Evolutionary conservation across 495 filamentous ascomycete species (phyloP).

Genomic region (Xanthoparmelia taractica): DNA sequence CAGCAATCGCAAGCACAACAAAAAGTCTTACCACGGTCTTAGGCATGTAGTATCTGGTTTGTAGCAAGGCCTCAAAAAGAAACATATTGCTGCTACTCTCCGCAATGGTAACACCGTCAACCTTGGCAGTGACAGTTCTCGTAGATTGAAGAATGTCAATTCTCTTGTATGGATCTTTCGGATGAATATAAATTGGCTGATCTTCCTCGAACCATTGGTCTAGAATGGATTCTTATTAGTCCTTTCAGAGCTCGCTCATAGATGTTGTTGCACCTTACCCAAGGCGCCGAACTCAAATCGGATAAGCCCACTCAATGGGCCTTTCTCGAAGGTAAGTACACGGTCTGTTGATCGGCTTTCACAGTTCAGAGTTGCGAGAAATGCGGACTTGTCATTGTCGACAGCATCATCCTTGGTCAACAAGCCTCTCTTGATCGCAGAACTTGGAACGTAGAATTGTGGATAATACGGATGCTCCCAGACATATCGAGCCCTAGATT

Average conservation of each 20-base stretch:
- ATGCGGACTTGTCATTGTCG: slow-evolving; percentile 18
- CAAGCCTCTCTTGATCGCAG: slow-evolving; percentile 3
- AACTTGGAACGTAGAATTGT: slow-evolving; percentile 15
- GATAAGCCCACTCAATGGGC: slow-evolving; percentile 17
- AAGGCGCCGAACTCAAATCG: slow-evolving; percentile 20
- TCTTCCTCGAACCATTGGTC: slow-evolving; percentile 58
- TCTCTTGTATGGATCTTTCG: slow-evolving; percentile 56
- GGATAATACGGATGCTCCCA: slow-evolving; percentile 23
- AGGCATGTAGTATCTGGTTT: slow-evolving; percentile 24
- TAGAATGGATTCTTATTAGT: slow-evolving; percentile 5
- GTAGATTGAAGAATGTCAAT: slow-evolving; percentile 47
- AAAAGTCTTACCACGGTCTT: slow-evolving; percentile 20
- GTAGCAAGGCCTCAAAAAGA: slow-evolving; percentile 23
- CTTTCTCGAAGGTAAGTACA: slow-evolving; percentile 21
- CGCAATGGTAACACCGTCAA: slow-evolving; percentile 43
- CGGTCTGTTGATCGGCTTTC: slow-evolving; percentile 11
- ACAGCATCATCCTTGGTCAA: slow-evolving; percentile 21
- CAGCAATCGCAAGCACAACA: neutral
- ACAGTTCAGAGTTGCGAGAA: slow-evolving; percentile 21
- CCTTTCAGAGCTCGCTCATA: neutral
- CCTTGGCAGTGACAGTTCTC: slow-evolving; percentile 40
- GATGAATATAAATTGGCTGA: slow-evolving; percentile 46
- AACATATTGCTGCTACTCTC: slow-evolving; percentile 28
- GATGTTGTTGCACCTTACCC: slow-evolving; percentile 1
- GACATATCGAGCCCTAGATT: neutral